Base-by-base conservation (phyloP, 2,329 filamentous ascomycete genomes). In the Xylaria sp. region DNA sequence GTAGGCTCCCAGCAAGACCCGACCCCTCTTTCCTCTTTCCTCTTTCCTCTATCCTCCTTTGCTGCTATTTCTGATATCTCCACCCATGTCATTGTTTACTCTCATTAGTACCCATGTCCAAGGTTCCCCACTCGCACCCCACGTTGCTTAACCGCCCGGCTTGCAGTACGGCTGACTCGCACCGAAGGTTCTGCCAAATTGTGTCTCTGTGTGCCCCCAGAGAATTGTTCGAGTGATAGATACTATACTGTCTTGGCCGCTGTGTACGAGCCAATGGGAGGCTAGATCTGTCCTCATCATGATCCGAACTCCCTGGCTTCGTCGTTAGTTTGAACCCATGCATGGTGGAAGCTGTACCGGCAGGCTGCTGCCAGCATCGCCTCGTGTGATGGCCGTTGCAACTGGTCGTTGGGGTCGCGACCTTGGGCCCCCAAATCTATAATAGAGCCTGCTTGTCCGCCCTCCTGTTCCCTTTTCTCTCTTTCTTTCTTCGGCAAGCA, bases 401-500 rank as follows among this genome's bases (percentile, higher is more conserved):
- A 63, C 77, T 74, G 71, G 75, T 71, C 76, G 40, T 72, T 73
- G 71, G 73, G 64, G 75, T 73, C 76, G 75, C 76, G 74, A 68
- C 72, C 74, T 75, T 74, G 72, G 73, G 77, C 76, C 78, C 78
- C 69, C 75, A 75, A 74, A 67, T 73, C 79, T 83, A 83, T 83
- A 84, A 81, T 79, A 79, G 75, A 76, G 75, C 75, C 73, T 75
- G 75, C 78, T 23, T 78, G 78, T 77, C 78, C 78, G 78, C 77
- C 77, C 76, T 74, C 75, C 76, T 75, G 23, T 70, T 78, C 76
- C 78, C 77, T 81, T 81, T 81, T 75, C 76, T 82, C 82, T 79
- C 82, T 83, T 83, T 80, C 81, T 82, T 76, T 89, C 89, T 85
- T 85, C 86, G 91, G 90, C 90, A 92, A 92, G 89, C 84, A 83